Evolutionary conservation across 129 eudicot genomes (phyloP).

Genomic region (Rutidosis leptorrhynchoides): DNA sequence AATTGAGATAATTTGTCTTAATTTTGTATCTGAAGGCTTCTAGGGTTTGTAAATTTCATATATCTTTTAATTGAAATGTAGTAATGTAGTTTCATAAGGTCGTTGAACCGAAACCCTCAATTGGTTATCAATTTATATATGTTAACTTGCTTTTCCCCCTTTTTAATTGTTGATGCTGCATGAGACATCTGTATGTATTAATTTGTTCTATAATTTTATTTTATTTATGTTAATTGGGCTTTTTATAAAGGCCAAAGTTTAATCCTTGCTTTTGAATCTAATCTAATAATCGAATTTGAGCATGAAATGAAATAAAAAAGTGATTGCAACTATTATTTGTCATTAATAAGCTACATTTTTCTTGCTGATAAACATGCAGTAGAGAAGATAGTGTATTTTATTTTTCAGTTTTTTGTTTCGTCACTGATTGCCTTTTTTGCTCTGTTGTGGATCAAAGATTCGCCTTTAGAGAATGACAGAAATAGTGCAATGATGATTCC

Average conservation of each 20-base stretch:
- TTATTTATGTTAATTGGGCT: too few relatives aligned
- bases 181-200: too few relatives aligned
- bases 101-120: neutral
- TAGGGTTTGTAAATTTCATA: neutral
- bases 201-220: too few relatives aligned
- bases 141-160: too few relatives aligned
- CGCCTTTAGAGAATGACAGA: conserved; percentile 22
- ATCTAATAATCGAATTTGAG: too few relatives aligned
- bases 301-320: neutral
- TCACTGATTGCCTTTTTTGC: neutral
- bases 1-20: neutral
- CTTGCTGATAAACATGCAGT: neutral
- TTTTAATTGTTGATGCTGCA: too few relatives aligned
- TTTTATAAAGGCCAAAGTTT: too few relatives aligned
- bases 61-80: neutral
- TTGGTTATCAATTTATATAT: neutral
- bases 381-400: neutral
- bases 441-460: conserved; percentile 21
- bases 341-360: neutral
- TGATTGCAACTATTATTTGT: neutral
- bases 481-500: conserved; percentile 25
- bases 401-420: neutral
- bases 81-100: neutral
- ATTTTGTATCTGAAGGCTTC: neutral
- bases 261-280: too few relatives aligned